Conservation (phyloP, 495 filamentous ascomycete genomes). For the Penicillium simplicissimum region DNA sequence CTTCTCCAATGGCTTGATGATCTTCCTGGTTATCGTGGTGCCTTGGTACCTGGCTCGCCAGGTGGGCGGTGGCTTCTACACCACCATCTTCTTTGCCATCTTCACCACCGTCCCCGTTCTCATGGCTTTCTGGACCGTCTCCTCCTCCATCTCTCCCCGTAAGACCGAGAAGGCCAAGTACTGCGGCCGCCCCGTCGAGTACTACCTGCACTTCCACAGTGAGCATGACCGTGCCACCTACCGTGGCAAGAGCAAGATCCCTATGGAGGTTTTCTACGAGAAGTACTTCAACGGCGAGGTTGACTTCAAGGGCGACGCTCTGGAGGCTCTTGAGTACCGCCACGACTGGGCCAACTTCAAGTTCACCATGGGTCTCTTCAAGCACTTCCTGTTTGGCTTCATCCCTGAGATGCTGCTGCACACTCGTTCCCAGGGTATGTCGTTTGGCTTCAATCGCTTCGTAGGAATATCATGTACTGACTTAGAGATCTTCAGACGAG, state of each 20-base stretch:
- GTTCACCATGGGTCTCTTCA: conserved; percentile 64
- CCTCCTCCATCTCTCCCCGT: conserved; percentile 60
- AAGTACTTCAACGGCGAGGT: conserved; percentile 87
- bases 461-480: neutral
- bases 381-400: conserved; percentile 68
- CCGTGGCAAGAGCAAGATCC: conserved; percentile 75
- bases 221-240: conserved; percentile 70
- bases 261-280: conserved; percentile 84
- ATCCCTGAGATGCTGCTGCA: conserved; percentile 69
- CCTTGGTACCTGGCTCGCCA: conserved; percentile 57
- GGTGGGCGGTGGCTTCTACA: conserved; percentile 56
- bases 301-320: conserved; percentile 79
- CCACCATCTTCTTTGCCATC: conserved; percentile 57
- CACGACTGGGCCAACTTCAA: conserved; percentile 84
- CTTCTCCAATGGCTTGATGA: conserved; percentile 59
- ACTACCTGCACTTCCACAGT: conserved; percentile 84
- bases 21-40: conserved; percentile 48
- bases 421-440: conserved; percentile 64
- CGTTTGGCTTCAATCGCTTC: neutral
- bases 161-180: conserved; percentile 60
- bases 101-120: conserved; percentile 60
- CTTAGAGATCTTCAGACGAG: conserved; percentile 52
- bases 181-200: conserved; percentile 77
- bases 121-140: conserved; percentile 58
- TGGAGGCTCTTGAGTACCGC: conserved; percentile 79